phyloP scores from a whole-genome alignment of 768 basidiomycete genomes.

The Dioszegia crocea region DNA sequence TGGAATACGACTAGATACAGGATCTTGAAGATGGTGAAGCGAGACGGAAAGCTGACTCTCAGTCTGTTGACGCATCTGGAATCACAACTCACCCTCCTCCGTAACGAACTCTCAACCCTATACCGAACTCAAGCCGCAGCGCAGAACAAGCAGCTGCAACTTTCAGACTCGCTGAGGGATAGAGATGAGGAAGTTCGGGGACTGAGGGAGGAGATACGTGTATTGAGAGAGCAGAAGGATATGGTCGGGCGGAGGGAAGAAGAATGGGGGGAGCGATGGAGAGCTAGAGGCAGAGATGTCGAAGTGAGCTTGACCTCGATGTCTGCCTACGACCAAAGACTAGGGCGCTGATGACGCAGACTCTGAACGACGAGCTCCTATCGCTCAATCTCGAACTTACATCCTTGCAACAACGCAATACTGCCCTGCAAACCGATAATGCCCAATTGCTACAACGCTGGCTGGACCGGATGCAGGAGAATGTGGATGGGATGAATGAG shows the following conservation, averaged over 20 bases:
- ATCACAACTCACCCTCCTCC: slow-evolving; percentile 83
- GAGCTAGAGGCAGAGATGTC: slow-evolving; percentile 74
- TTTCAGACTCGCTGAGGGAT: slow-evolving; percentile 92
- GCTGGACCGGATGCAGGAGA: slow-evolving; percentile 89
- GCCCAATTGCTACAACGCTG: slow-evolving; percentile 91
- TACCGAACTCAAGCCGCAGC: slow-evolving; percentile 82
- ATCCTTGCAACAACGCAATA: slow-evolving; percentile 81
- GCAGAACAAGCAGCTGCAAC: slow-evolving; percentile 87
- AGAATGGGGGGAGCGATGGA: slow-evolving; percentile 62
- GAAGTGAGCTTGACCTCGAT: slow-evolving; percentile 61
- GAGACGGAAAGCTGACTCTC: slow-evolving; percentile 59
- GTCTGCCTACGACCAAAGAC: not conserved
- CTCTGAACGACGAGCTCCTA: slow-evolving; percentile 89
- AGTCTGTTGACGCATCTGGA: slow-evolving; percentile 90
- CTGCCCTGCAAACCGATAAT: slow-evolving; percentile 83
- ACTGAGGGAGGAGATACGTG: slow-evolving; percentile 73
- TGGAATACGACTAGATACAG: too few species aligned
- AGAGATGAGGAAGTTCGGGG: slow-evolving; percentile 81
- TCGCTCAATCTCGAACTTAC: slow-evolving; percentile 86
- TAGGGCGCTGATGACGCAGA: slow-evolving; percentile 54
- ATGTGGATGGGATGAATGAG: slow-evolving; percentile 93
- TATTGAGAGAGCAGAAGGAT: slow-evolving; percentile 69
- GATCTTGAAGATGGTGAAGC: too few species aligned
- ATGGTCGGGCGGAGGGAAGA: slow-evolving; percentile 68
- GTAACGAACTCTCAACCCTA: slow-evolving; percentile 85